Evolutionary conservation across 495 filamentous ascomycete genomes (phyloP).

Genomic region (Polyplosphaeria fusca): DNA sequence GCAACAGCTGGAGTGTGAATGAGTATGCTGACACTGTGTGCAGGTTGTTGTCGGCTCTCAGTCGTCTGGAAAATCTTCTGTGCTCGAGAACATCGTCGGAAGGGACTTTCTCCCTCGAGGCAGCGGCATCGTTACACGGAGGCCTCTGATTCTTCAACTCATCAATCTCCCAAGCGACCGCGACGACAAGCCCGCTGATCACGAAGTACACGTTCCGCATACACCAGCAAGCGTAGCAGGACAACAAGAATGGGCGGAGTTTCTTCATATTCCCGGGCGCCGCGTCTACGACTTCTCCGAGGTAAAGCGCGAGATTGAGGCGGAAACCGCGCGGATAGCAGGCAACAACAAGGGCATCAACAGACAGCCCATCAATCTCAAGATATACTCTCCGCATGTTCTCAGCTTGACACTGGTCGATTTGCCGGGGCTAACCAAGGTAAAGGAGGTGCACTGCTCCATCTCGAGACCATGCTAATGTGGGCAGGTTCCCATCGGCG

Average conservation of each 20-base stretch:
- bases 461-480: constrained; percentile 23
- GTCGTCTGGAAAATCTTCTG: constrained; percentile 98
- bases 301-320: constrained; percentile 96
- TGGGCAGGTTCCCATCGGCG: constrained; percentile 81
- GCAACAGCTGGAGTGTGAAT: constrained; percentile 1
- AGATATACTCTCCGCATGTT: constrained; percentile 97
- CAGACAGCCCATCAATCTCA: constrained; percentile 93
- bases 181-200: constrained; percentile 60
- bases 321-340: constrained; percentile 90
- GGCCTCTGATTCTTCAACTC: constrained; percentile 92
- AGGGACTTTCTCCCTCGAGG: constrained; percentile 95
- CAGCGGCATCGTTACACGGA: constrained; percentile 91
- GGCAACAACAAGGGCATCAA: constrained; percentile 99
- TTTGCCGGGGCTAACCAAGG: constrained; percentile 93
- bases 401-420: constrained; percentile 96
- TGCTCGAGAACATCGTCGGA: constrained; percentile 97
- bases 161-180: constrained; percentile 92
- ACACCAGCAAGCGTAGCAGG: constrained; percentile 66
- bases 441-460: constrained; percentile 40
- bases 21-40: constrained; percentile 16
- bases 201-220: constrained; percentile 65
- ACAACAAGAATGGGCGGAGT: constrained; percentile 91
- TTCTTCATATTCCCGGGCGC: constrained; percentile 86
- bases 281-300: constrained; percentile 88
- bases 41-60: constrained; percentile 98